A percentile compares a stretch with the other conserved stretches of the same genome.
Conservation (phyloP, 768 basidiomycete genomes). For the Auriscalpium vulgare region DNA sequence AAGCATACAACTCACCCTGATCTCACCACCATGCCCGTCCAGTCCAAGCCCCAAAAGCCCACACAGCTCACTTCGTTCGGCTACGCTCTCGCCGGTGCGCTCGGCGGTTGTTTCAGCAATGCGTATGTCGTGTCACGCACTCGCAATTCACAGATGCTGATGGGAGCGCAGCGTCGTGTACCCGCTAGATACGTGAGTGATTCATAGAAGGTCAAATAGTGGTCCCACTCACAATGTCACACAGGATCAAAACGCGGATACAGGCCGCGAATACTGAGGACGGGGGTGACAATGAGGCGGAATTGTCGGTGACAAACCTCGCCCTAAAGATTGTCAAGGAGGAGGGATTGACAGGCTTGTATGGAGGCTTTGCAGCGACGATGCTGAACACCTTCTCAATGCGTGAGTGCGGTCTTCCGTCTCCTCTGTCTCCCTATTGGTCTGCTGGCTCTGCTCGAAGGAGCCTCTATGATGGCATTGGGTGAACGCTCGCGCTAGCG, state of each 20-base stretch:
- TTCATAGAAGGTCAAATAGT: neutral
- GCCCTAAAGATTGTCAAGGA: slow-evolving; percentile 64
- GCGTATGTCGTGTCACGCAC: slow-evolving; percentile 50
- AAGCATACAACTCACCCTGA: too few species aligned
- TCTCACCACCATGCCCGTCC: slow-evolving; percentile 25
- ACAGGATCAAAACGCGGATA: slow-evolving; percentile 88
- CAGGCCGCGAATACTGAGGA: slow-evolving; percentile 66
- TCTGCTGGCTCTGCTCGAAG: too few species aligned
- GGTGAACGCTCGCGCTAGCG: too few species aligned
- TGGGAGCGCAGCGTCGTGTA: slow-evolving; percentile 68
- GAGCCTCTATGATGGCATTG: too few species aligned
- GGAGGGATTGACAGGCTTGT: slow-evolving; percentile 79
- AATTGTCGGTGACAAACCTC: slow-evolving; percentile 52
- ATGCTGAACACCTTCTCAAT: slow-evolving; percentile 98
- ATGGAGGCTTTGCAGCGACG: slow-evolving; percentile 89
- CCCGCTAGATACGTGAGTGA: slow-evolving; percentile 69
- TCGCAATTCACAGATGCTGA: neutral
- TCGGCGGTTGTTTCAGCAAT: slow-evolving; percentile 89
- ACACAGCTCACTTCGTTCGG: slow-evolving; percentile 77
- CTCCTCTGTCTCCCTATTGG: too few species aligned
- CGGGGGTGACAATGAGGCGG: slow-evolving; percentile 35
- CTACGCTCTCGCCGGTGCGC: slow-evolving; percentile 84
- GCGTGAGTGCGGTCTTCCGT: slow-evolving; percentile 48
- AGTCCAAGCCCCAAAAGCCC: slow-evolving; percentile 37
- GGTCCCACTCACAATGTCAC: neutral